These are phyloP conservation scores for Vigna unguiculata DNA, from an alignment of 306 rosid species.

Conservation along the genomic window DNA sequence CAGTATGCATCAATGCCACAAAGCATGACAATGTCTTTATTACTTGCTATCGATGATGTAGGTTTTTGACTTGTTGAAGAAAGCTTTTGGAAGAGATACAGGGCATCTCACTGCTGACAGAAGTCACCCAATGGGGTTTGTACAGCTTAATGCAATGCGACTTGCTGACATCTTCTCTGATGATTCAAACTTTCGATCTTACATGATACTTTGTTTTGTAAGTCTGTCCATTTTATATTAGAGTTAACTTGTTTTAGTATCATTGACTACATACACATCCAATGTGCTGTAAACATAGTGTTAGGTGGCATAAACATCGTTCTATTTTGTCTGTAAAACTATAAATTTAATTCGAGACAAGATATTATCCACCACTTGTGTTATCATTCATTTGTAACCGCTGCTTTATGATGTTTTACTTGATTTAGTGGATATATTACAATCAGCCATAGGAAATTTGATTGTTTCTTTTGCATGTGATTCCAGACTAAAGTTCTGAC, in stretches of 20 bases:
- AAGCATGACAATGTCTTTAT: conserved; percentile 15
- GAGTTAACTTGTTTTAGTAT: conserved; percentile 38
- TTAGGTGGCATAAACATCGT: conserved; percentile 15
- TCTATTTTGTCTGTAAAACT: conserved; percentile 25
- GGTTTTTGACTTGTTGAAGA: conserved; percentile 84
- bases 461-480: conserved; percentile 54
- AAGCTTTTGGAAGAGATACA: conserved; percentile 69
- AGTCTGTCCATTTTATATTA: conserved; percentile 47
- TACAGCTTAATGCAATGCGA: conserved; percentile 99
- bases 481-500: conserved; percentile 90
- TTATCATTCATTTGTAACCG: conserved; percentile 29
- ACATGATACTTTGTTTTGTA: conserved; percentile 77
- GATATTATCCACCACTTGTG: conserved; percentile 23
- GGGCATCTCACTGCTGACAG: conserved; percentile 51
- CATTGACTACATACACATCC: background rate
- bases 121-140: conserved; percentile 76
- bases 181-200: conserved; percentile 92
- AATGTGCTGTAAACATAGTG: conserved; percentile 20
- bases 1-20: conserved; percentile 30
- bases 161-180: conserved; percentile 92
- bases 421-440: conserved; percentile 40
- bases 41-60: conserved; percentile 47
- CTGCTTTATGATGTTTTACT: conserved; percentile 39
- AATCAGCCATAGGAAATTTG: conserved; percentile 39
- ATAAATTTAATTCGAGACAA: conserved; percentile 10